Base-by-base conservation (phyloP, 768 basidiomycete genomes). In the Cystofilobasidium macerans region DNA sequence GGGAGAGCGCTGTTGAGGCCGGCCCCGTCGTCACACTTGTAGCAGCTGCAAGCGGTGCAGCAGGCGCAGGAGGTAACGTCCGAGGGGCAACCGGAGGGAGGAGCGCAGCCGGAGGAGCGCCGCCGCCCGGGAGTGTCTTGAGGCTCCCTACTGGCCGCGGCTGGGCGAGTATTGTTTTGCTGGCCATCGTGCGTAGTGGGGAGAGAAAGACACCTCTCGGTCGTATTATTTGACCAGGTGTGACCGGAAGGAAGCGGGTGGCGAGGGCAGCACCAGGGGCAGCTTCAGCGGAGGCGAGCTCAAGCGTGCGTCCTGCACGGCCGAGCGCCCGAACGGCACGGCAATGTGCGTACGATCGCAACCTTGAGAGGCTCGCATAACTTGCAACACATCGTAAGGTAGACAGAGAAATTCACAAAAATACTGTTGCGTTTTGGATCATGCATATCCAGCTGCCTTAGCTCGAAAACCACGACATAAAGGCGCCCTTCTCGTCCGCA, bases 101-200 rank as follows among this genome's bases (percentile, higher is more conserved):
- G 28, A 54, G 51, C 51, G 51, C 51, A 54, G 26, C 30, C 22
- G 26, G 51, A 54, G 51, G 51, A 5, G 28, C 14, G 26, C 51
- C 51, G 30, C 51, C 51, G 28, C 51, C 51, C 14, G 51, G 51
- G 14, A 54, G 51, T 11, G 51, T 54, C 51, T 54, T 54, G 51
- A 54, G 26, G 51, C 51, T 54, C 28, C 51, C 51, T 11, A 54
- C 51, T 7, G 51, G 6, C 1, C 51, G 51, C 26, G 14, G 14
- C 12, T 51, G 9, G 48, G 11, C 48, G 48, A 54, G 51, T 16
- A 54, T 54, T 13, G 51, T 54, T 1, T 26, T n/a, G 51, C 51
- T 54, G 28, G 51, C 51, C 51, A 54, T 54, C 14, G 26, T 20
- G 24, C 5, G 16, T 11, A 14, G 30, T 42, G 42, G 42, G 42